A percentile compares a stretch with the other conserved stretches of the same genome.
phyloP scores from a whole-genome alignment of 2,329 filamentous ascomycete genomes.

The Diatrype stigma region DNA sequence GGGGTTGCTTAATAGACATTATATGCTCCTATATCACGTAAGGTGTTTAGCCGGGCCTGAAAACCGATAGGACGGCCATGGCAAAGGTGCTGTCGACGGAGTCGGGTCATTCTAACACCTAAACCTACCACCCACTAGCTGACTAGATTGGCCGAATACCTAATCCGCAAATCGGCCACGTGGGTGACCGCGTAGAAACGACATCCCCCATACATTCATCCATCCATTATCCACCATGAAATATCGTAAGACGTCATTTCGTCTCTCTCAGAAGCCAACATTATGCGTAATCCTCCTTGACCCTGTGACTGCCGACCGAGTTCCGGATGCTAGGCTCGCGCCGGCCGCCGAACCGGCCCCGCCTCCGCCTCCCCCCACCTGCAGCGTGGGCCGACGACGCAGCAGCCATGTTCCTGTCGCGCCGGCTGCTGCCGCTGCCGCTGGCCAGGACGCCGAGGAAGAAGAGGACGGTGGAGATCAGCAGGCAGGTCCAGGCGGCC shows the following conservation, averaged over 20 bases:
- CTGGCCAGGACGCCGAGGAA: conserved; percentile 54
- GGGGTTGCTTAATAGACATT: neutral
- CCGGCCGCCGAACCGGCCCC: conserved; percentile 42
- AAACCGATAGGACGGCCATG: too few relatives aligned
- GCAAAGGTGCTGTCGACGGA: neutral
- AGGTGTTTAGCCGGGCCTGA: too few relatives aligned
- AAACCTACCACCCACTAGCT: neutral
- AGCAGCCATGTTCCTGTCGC: too few relatives aligned
- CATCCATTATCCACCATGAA: too few relatives aligned
- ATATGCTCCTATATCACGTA: neutral
- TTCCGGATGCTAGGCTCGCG: conserved; percentile 48
- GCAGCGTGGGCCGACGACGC: conserved; percentile 27
- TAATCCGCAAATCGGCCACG: neutral
- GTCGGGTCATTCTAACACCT: neutral
- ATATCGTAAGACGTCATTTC: neutral
- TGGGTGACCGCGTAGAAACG: neutral
- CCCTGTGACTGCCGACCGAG: conserved; percentile 52
- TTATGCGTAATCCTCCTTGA: conserved; percentile 68
- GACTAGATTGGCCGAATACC: neutral
- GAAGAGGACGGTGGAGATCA: conserved; percentile 65
- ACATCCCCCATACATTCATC: neutral
- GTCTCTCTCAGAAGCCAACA: neutral
- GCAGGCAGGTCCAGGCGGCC: conserved; percentile 62
- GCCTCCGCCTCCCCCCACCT: neutral
- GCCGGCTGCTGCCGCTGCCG: too few relatives aligned